These are phyloP conservation scores for Fusarium buharicum DNA, from an alignment of 2,329 filamentous ascomycete species.

Conservation along the genomic window DNA sequence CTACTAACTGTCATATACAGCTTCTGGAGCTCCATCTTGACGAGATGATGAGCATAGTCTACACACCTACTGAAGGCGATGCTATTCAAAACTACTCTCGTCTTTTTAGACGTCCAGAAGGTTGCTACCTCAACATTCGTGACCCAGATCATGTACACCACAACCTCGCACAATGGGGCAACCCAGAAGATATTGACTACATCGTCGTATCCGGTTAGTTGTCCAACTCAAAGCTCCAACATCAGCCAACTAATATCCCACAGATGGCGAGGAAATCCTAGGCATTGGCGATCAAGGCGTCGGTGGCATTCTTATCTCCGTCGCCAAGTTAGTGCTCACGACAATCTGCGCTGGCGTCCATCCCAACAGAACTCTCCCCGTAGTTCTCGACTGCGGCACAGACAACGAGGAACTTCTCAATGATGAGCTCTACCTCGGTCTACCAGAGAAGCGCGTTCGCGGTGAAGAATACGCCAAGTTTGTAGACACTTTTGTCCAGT, in stretches of 20 bases:
- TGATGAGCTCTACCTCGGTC: slow-evolving; percentile 82
- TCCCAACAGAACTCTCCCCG: slow-evolving; percentile 79
- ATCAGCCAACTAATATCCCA: neutral
- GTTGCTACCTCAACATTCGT: slow-evolving; percentile 81
- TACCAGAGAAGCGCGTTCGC: slow-evolving; percentile 71
- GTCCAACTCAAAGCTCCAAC: neutral
- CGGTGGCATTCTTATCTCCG: slow-evolving; percentile 83
- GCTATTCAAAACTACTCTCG: slow-evolving; percentile 87
- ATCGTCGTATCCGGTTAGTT: slow-evolving; percentile 82
- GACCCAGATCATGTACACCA: slow-evolving; percentile 73
- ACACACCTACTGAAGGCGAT: slow-evolving; percentile 89
- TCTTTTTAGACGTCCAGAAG: slow-evolving; percentile 80
- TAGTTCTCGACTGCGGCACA: slow-evolving; percentile 87
- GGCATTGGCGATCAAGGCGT: slow-evolving; percentile 92
- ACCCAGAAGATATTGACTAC: slow-evolving; percentile 81
- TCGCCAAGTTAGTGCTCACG: slow-evolving; percentile 84
- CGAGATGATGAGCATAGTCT: slow-evolving; percentile 92
- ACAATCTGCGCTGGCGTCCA: slow-evolving; percentile 90
- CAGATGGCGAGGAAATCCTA: slow-evolving; percentile 76
- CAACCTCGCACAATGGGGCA: slow-evolving; percentile 74
- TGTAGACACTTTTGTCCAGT: slow-evolving; percentile 77
- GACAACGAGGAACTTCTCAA: slow-evolving; percentile 79
- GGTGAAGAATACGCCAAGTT: slow-evolving; percentile 81
- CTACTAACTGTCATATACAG: slow-evolving; percentile 52
- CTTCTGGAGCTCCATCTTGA: slow-evolving; percentile 80